Evolutionary conservation across 306 rosid genomes (phyloP), one percentile per base, ranked within the genome.

Genomic region (Glycyrrhiza uralensis): DNA sequence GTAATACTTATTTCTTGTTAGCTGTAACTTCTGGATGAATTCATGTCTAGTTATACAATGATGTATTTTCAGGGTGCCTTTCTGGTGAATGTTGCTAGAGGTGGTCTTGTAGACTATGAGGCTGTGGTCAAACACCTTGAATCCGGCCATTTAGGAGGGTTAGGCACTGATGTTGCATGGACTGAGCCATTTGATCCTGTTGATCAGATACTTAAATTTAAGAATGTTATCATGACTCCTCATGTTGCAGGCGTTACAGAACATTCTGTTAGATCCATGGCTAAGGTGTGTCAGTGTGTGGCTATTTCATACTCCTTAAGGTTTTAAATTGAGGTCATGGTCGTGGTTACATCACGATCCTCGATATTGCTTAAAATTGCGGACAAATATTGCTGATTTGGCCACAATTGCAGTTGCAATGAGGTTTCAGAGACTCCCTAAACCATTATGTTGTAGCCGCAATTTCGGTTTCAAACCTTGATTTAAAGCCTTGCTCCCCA

Each of bases 161-260:
- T 93, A 76, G 98, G 88, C 54, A 89, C 86, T 44, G 96, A 93
- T 72, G 97, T 93, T 39, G 89, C 97, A 54, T 93, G 98, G 96
- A 87, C 80, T 6, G 98, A 93, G 73, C 98, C 97, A 59, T 84
- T 89, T 79, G 79, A 89, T 52, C 98, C 97, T 11, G 71, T 80
- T 23, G 97, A 89, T 69, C 89, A 76, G 46, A 83, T 93, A 82
- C 71, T 90, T 74, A 81, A 86, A 82, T 84, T 83, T 75, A 77
- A 76, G 76, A 93, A 93, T 76, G 92, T 87, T 77, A 45, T 89
- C 75, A 66, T 87, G 79, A 93, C 98, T 19, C 96, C 98, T 78
- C 98, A 93, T 77, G 81, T 93, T 49, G 98, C 92, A 24, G 97
- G 98, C 14, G 90, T 90, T 38, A 90, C 97, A 0, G 98, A 93